Base-by-base conservation (phyloP, 768 basidiomycete genomes). In the Pilatotrama ljubarskyi region DNA sequence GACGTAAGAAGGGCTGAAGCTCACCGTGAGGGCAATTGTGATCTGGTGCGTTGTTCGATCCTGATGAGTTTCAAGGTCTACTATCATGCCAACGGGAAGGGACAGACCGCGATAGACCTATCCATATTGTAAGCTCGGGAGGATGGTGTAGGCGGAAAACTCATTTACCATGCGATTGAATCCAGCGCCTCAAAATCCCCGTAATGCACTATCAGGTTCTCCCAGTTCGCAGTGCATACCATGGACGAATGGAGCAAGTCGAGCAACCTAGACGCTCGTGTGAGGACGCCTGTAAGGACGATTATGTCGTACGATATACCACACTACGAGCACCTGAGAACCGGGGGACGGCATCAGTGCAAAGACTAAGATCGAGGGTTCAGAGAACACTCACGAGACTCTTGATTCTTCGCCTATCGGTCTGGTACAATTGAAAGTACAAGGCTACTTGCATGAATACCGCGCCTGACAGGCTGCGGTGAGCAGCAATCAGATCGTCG, bases 161-260 rank as follows among this genome's bases (percentile, higher is more conserved):
- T 24, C 18, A 36, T 61, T 29, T 32, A 61, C 64, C 52, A 59
- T 25, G 51, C 48, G 9, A 63, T 63, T 29, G 44, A 56, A 35
- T 63, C 61, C 24, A 58, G 24, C n/a, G 38, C 51, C 0, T 26
- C 66, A 3, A 18, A 40, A 17, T 61, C 44, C 9, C 64, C 64
- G 41, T 57, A 68, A 40, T 64, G 50, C 26, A 35, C 46, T 29
- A 65, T 44, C 18, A 68, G 50, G 37, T 65, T 61, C 38, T 61
- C 48, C 66, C 66, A 68, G 47, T 65, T 65, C 2, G 58, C 53
- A 17, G 59, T 49, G 26, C 50, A 55, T 5, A 64, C 55, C 58
- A 65, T 61, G 7, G 60, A 49, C 3, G 64, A 63, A n/a, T 68
- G 66, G 0, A 55, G 15, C 5, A 59, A 5, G 37, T 68, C 66